Conservation (phyloP, 768 basidiomycete genomes). For the Paxillus involutus region DNA sequence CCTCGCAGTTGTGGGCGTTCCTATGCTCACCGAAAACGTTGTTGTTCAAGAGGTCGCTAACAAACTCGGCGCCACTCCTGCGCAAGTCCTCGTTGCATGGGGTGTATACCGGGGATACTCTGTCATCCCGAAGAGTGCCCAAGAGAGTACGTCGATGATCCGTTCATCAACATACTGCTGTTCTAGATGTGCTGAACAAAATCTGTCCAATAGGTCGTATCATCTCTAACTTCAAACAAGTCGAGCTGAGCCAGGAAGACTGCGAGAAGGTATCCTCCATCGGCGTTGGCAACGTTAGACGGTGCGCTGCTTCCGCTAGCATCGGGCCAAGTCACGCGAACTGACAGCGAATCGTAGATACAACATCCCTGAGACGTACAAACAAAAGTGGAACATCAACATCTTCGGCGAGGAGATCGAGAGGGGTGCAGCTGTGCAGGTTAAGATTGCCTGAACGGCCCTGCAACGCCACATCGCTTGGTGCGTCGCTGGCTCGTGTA, state of each 20-base stretch:
- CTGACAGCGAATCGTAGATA: conserved; percentile 20
- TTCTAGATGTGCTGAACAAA: neutral
- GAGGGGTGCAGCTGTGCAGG: conserved; percentile 30
- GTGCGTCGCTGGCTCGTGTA: no score
- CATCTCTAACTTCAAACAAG: conserved; percentile 75
- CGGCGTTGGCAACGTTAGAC: conserved; percentile 36
- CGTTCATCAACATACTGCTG: neutral
- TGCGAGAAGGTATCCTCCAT: conserved; percentile 50
- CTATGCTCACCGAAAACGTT: conserved; percentile 67
- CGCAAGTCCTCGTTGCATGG: conserved; percentile 86
- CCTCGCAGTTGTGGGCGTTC: conserved; percentile 51
- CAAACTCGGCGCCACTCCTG: conserved; percentile 62
- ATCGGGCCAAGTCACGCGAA: neutral
- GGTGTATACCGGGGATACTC: conserved; percentile 71
- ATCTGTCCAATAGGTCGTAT: conserved; percentile 48
- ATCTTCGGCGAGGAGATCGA: conserved; percentile 68
- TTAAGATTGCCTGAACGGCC: conserved; percentile 31
- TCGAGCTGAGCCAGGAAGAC: conserved; percentile 64
- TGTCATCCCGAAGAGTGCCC: conserved; percentile 84
- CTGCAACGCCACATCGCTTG: neutral
- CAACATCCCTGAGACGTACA: conserved; percentile 65
- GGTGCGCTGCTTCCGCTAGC: conserved; percentile 18
- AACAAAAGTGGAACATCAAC: conserved; percentile 68
- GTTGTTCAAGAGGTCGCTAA: conserved; percentile 62
- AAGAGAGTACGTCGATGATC: conserved; percentile 42